Percentiles rank a stretch among this genome's conserved stretches.
These are phyloP conservation scores for Ambrosiella beaveri DNA, from an alignment of 2,329 filamentous ascomycete species.

Conservation along the genomic window DNA sequence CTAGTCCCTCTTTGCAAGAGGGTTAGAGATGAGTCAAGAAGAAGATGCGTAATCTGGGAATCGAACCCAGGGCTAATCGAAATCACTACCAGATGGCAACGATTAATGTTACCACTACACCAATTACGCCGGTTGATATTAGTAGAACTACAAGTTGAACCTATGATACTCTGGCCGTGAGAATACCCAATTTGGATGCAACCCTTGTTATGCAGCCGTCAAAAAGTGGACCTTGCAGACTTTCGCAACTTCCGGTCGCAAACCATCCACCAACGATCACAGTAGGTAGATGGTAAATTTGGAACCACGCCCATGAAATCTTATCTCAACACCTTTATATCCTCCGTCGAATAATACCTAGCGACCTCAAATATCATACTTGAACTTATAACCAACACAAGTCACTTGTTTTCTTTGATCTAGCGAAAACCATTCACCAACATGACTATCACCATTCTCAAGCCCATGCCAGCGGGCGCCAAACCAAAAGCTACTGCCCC, in stretches of 20 bases:
- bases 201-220: neutral
- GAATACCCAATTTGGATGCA: neutral
- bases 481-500: conserved; percentile 2
- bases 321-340: neutral
- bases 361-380: neutral
- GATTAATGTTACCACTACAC: conserved; percentile 4
- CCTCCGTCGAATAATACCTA: neutral
- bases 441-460: conserved; percentile 34
- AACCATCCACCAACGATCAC: neutral
- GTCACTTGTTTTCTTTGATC: neutral
- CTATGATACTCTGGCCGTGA: neutral
- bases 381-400: neutral
- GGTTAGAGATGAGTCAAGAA: too few relatives aligned
- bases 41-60: conserved; percentile 1
- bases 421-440: neutral
- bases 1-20: too few relatives aligned
- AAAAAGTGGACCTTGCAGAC: neutral
- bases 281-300: neutral
- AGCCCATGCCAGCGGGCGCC: conserved; percentile 21
- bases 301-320: neutral
- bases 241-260: neutral
- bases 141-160: neutral
- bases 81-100: conserved; percentile 1
- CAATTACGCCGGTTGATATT: neutral
- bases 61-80: conserved; percentile 2